Base-by-base conservation (phyloP, 495 filamentous ascomycete genomes). In the Aspergillus olivimuriae region DNA sequence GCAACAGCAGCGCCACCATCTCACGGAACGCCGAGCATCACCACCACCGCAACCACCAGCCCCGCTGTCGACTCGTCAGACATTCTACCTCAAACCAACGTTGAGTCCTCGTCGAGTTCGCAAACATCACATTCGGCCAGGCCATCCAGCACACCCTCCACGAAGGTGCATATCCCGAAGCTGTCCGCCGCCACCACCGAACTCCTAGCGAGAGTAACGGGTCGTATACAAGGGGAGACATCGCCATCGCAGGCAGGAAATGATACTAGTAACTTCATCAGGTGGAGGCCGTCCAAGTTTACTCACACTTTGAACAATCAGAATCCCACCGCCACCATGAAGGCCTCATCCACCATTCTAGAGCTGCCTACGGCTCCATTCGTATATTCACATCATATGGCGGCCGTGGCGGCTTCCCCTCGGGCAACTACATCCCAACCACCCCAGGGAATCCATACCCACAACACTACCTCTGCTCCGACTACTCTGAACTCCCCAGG, bases 341-440 rank as follows among this genome's bases (percentile, higher is more conserved):
- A 39, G 39, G 31, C 33, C 21, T 60, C 57, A 33, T 60, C 57
- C 9, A 50, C 50, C 21, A 36, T 60, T 18, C 45, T 60, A 32
- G 56, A 60, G 28, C 45, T 61, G 11, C 51, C 57, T 23, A 50
- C 48, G 30, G 23, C 54, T 11, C 54, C 53, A 4, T 61, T 61
- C 37, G 43, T 38, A 12, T 33, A 37, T 45, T 40, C 53, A n/a
- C 31, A 17, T 28, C 43, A 34, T 37, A 38, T 47, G 40, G 37
- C 39, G 22, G 17, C 53, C 18, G 46, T 48, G 5, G 37, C 34
- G 26, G 30, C 35, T 34, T 26, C 34, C 23, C 48, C n/a, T n/a
- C n/a, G n/a, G n/a, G n/a, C n/a, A n/a, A n/a, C n/a, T n/a, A n/a
- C n/a, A n/a, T n/a, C n/a, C n/a, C n/a, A n/a, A n/a, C n/a, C n/a